These are phyloP conservation scores for Penicillium capsulatum DNA, from an alignment of 2,329 filamentous ascomycete genomes.

Conservation along the genomic window DNA sequence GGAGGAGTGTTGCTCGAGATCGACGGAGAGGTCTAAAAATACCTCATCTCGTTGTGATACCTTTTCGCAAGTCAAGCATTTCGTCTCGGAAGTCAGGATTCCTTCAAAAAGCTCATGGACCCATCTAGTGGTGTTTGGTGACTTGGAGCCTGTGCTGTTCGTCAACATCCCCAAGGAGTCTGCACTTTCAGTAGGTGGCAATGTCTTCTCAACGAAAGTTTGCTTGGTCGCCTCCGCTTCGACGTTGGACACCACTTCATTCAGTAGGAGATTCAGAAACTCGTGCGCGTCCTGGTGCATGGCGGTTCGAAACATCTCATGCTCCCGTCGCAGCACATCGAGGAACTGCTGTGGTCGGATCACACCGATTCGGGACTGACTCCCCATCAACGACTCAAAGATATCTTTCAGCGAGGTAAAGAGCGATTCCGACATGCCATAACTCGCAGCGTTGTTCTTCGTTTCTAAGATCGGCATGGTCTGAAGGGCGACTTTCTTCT, in stretches of 20 bases:
- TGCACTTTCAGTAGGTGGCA: conserved; percentile 50
- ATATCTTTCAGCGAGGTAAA: conserved; percentile 96
- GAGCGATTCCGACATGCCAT: conserved; percentile 90
- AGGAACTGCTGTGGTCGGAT: conserved; percentile 89
- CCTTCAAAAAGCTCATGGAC: conserved; percentile 97
- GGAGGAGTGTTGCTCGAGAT: conserved; percentile 90
- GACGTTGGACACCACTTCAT: conserved; percentile 90
- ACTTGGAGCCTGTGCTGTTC: conserved; percentile 48
- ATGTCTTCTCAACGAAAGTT: conserved; percentile 36
- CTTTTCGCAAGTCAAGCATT: conserved; percentile 93
- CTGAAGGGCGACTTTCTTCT: conserved; percentile 91
- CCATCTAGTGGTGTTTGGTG: conserved; percentile 72
- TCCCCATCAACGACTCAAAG: conserved; percentile 82
- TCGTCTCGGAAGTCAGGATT: conserved; percentile 88
- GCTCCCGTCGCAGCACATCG: conserved; percentile 87
- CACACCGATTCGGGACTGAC: conserved; percentile 77
- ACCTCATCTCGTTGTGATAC: conserved; percentile 92
- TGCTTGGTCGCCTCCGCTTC: conserved; percentile 66
- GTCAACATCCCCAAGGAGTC: conserved; percentile 51
- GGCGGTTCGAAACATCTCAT: conserved; percentile 93
- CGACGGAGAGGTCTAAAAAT: conserved; percentile 92
- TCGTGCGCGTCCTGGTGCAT: conserved; percentile 99
- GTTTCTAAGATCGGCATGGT: conserved; percentile 83
- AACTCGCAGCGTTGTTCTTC: conserved; percentile 72
- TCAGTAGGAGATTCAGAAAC: conserved; percentile 90